Percentiles rank a stretch among this genome's conserved stretches.
Conservation (phyloP, 1,284 basidiomycete genomes). For the Ceratobasidium sp. region DNA sequence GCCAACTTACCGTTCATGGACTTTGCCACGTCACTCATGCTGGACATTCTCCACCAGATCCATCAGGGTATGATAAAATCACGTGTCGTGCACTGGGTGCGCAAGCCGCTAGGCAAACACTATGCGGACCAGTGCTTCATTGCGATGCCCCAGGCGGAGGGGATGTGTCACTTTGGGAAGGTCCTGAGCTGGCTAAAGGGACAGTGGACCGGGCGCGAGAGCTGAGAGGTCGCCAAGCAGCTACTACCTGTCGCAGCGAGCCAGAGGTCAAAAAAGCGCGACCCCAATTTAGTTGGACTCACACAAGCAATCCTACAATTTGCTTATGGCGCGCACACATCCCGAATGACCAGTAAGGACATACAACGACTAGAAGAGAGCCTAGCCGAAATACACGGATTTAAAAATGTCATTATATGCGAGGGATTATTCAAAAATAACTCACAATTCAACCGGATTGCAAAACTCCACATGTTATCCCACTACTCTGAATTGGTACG, state of each 20-base stretch:
- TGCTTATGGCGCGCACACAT: slow-evolving; percentile 50
- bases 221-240: slow-evolving; percentile 55
- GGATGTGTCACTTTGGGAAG: slow-evolving; percentile 34
- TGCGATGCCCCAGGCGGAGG: slow-evolving; percentile 28
- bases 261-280: background rate
- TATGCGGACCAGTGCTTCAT: slow-evolving; percentile 43
- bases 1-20: slow-evolving; percentile 51
- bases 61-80: slow-evolving; percentile 56
- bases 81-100: slow-evolving; percentile 51
- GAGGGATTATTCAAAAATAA: slow-evolving; percentile 4
- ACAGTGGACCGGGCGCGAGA: slow-evolving; percentile 55
- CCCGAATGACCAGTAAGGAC: slow-evolving; percentile 10
- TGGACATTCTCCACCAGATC: slow-evolving; percentile 56
- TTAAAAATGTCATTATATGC: slow-evolving; percentile 47
- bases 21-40: slow-evolving; percentile 52
- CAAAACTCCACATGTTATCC: slow-evolving; percentile 44
- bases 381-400: slow-evolving; percentile 47
- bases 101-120: slow-evolving; percentile 6
- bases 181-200: slow-evolving; percentile 48
- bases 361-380: slow-evolving; percentile 43
- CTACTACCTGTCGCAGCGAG: slow-evolving; percentile 14
- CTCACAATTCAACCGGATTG: slow-evolving; percentile 18
- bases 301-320: slow-evolving; percentile 57
- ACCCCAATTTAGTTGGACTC: background rate
- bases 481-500: slow-evolving; percentile 32